Evolutionary conservation across 1,139 yeast genomes (phyloP).

Genomic region (Yamadazyma sp.): DNA sequence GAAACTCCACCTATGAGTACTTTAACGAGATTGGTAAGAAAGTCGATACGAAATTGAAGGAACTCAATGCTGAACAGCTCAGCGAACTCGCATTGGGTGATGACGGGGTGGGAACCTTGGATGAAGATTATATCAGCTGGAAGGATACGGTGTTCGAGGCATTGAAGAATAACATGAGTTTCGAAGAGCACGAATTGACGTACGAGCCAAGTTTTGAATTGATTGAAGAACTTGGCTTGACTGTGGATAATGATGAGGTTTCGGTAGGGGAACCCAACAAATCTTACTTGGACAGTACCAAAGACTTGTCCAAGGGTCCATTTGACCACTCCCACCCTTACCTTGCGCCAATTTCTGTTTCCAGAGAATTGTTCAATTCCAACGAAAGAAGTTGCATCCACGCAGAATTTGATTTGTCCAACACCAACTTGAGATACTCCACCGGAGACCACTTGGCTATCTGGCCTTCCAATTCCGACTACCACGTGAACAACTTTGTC

Average conservation of each 20-base stretch:
- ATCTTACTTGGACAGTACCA: constrained; percentile 47
- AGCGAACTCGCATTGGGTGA: constrained; percentile 88
- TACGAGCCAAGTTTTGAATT: constrained; percentile 75
- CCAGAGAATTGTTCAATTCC: constrained; percentile 72
- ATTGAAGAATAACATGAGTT: constrained; percentile 61
- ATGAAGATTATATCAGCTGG: constrained; percentile 94
- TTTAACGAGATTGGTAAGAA: constrained; percentile 81
- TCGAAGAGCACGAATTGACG: constrained; percentile 73
- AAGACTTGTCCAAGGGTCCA: constrained; percentile 65
- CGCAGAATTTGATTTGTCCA: constrained; percentile 80
- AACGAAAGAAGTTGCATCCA: constrained; percentile 81
- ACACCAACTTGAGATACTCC: constrained; percentile 74
- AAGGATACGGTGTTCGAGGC: constrained; percentile 72
- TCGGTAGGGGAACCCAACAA: constrained; percentile 85
- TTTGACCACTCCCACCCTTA: constrained; percentile 83
- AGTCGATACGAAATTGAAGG: constrained; percentile 44
- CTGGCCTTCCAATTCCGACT: constrained; percentile 89
- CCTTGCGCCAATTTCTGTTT: constrained; percentile 60
- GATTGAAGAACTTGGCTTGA: constrained; percentile 27
- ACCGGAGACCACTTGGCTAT: constrained; percentile 97
- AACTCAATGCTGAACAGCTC: constrained; percentile 69
- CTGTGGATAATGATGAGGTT: constrained; percentile 43
- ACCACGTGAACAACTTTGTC: constrained; percentile 65
- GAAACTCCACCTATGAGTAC: constrained; percentile 90
- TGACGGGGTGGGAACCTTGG: constrained; percentile 92